Base-by-base conservation (phyloP, 768 basidiomycete genomes). In the Macrolepiota albuminosa region DNA sequence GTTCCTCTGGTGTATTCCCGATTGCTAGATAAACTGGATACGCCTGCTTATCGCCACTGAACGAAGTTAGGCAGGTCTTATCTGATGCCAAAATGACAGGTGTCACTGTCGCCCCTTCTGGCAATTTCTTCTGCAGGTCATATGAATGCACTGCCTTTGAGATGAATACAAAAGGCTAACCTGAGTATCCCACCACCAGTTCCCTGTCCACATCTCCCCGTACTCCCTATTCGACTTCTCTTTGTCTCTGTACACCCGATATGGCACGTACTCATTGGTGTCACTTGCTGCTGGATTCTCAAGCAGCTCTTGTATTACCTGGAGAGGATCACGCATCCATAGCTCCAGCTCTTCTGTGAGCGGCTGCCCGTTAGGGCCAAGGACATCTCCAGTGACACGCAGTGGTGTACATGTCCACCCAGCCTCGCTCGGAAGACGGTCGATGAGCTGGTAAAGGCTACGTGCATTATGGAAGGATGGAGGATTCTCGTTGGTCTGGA, bases 181-280 rank as follows among this genome's bases (percentile, higher is more conserved):
- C 42, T 43, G 54, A 18, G 18, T 42, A 14, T 43, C 7, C 54
- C 37, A 45, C 40, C 40, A 43, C 31, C 29, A 36, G n/a, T 36
- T 1, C 4, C 60, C 71, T 0, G 72, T 75, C 65, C 70, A 72
- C 72, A 76, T 76, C 61, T 79, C 73, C 29, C 68, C 63, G 52
- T 67, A 76, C 6, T 71, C 57, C 3, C 70, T 62, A 1, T 63
- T 66, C 4, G 64, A 55, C 5, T 57, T 46, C 4, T 45, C 18
- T 1, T 50, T 11, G 50, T 69, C 61, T 3, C 55, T n/a, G 29
- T 65, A 76, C 0, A 75, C 61, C 10, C 66, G 60, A 14, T 63
- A 56, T 0, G 76, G 73, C 21, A 21, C n/a, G 52, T 68, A 71
- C 1, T 63, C 56, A 46, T 78, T 66, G 6, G 65, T 14, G 3